Evolutionary conservation across 2,329 filamentous ascomycete species (phyloP).

Genomic region (Thermoascus crustaceus): DNA sequence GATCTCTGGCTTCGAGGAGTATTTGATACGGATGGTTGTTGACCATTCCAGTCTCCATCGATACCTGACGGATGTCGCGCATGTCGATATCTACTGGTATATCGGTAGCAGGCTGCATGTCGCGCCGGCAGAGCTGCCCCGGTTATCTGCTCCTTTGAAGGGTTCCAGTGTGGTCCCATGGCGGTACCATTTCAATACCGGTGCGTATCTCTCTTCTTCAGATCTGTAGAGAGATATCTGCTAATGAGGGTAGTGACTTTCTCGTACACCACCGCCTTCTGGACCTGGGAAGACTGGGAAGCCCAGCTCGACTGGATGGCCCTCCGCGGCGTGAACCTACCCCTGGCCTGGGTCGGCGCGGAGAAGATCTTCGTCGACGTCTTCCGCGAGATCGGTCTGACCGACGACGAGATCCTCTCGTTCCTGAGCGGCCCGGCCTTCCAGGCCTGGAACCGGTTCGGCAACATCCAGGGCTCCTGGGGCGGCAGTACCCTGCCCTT

Average conservation of each 20-base stretch:
- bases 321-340: conserved; percentile 44
- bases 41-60: conserved; percentile 27
- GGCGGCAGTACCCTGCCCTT: conserved; percentile 34
- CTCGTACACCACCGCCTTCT: conserved; percentile 45
- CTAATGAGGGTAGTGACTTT: conserved; percentile 36
- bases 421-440: conserved; percentile 47
- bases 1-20: not conserved
- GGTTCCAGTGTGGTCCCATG: conserved; percentile 39
- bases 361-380: conserved; percentile 45
- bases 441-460: conserved; percentile 48
- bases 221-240: not conserved
- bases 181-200: conserved; percentile 46
- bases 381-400: conserved; percentile 40
- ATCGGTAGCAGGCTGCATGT: conserved; percentile 36
- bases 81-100: conserved; percentile 43
- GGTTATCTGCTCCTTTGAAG: conserved; percentile 24
- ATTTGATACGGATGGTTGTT: not conserved
- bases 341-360: conserved; percentile 45
- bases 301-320: conserved; percentile 46
- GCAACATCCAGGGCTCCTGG: conserved; percentile 47
- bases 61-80: conserved; percentile 33
- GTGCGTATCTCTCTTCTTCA: conserved; percentile 16
- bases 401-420: conserved; percentile 35
- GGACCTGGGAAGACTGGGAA: conserved; percentile 49
- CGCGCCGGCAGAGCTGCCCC: conserved; percentile 21